A percentile compares a stretch with the other conserved stretches of the same genome.
Conservation (phyloP, 129 eudicot genomes). For the Centella asiatica region DNA sequence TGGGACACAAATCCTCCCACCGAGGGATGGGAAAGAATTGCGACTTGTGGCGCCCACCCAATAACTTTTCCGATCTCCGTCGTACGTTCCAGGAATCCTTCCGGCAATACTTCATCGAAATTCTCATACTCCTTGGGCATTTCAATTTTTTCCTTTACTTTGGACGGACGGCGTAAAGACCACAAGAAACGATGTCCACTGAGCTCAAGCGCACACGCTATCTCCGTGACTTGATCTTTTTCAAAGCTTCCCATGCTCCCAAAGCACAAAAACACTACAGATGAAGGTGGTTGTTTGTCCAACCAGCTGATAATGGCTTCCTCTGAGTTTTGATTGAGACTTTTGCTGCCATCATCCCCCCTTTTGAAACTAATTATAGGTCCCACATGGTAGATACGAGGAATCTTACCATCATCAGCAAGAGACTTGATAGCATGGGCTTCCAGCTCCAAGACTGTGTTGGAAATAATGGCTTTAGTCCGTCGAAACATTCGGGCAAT, state of each 20-base stretch:
- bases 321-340: background rate
- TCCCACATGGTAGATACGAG: background rate
- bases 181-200: constrained; percentile 7
- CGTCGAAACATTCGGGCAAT: background rate
- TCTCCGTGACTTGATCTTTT: constrained; percentile 20
- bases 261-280: constrained; percentile 38
- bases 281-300: constrained; percentile 25
- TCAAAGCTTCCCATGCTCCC: constrained; percentile 26
- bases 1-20: constrained; percentile 5
- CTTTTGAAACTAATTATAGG: background rate
- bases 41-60: constrained; percentile 1
- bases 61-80: background rate
- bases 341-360: background rate
- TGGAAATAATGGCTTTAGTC: background rate
- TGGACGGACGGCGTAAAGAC: background rate
- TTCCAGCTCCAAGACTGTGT: constrained; percentile 3
- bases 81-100: constrained; percentile 8
- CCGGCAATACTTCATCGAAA: constrained; percentile 19
- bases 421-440: background rate
- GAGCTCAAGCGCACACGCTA: constrained; percentile 22
- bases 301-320: constrained; percentile 22
- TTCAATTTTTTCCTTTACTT: background rate
- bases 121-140: constrained; percentile 21
- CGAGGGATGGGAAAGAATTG: background rate
- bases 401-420: background rate